Conservation (phyloP, 1,139 yeast species). For the Yamadazyma mexicana region DNA sequence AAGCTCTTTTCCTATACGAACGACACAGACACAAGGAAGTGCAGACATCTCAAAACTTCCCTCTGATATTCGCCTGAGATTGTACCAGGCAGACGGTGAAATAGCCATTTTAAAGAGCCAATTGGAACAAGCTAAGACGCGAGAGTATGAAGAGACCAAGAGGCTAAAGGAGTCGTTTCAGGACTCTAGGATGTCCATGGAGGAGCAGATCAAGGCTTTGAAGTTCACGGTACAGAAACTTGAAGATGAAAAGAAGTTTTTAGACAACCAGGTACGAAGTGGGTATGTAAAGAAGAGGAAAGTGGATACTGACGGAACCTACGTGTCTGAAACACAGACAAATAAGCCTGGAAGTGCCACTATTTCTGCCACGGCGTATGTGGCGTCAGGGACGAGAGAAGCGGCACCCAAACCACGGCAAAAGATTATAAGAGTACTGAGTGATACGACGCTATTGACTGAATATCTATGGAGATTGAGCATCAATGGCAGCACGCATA, state of each 20-base stretch:
- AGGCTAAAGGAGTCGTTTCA: slow-evolving; percentile 38
- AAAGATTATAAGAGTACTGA: slow-evolving; percentile 25
- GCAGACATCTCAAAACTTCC: slow-evolving; percentile 6
- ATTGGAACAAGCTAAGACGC: slow-evolving; percentile 47
- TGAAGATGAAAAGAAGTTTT: slow-evolving; percentile 72
- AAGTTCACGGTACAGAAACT: slow-evolving; percentile 50
- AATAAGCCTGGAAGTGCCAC: not conserved
- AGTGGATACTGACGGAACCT: slow-evolving; percentile 1
- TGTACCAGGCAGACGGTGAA: slow-evolving; percentile 69
- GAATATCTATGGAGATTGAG: slow-evolving; percentile 40
- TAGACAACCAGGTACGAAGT: slow-evolving; percentile 42
- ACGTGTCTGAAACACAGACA: not conserved
- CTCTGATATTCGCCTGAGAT: slow-evolving; percentile 15
- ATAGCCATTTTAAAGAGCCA: slow-evolving; percentile 72
- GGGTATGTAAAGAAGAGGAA: slow-evolving; percentile 20
- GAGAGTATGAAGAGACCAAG: slow-evolving; percentile 43
- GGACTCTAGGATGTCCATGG: slow-evolving; percentile 30
- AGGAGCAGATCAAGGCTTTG: slow-evolving; percentile 42
- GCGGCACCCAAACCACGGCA: not conserved
- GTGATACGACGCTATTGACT: slow-evolving; percentile 36
- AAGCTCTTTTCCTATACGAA: not conserved
- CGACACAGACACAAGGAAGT: not conserved
- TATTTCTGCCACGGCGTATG: not conserved
- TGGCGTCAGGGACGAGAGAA: not conserved
- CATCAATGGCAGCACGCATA: slow-evolving; percentile 50